Conservation (phyloP, 2,329 filamentous ascomycete species). For the Setomelanomma holmii region DNA sequence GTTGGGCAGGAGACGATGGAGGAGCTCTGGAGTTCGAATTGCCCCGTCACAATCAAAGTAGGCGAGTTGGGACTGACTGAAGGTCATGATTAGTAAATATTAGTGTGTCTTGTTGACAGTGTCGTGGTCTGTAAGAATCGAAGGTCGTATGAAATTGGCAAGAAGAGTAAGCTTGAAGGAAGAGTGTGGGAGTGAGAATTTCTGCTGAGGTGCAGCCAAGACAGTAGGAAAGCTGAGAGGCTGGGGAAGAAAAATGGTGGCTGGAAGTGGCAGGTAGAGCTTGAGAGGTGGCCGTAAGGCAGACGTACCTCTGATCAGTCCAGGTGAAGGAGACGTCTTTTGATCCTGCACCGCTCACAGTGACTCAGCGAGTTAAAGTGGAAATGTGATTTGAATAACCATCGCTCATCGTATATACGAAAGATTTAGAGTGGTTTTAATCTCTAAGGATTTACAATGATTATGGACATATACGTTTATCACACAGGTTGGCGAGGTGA, state of each 20-base stretch:
- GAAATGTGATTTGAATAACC: too few species aligned
- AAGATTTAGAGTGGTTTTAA: too few species aligned
- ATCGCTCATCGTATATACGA: too few species aligned
- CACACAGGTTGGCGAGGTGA: constrained; percentile 8
- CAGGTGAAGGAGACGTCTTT: constrained; percentile 13
- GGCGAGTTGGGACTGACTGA: constrained; percentile 1
- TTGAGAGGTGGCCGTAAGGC: not conserved
- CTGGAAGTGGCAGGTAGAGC: not conserved
- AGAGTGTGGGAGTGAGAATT: constrained; percentile 1
- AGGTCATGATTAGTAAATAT: not conserved
- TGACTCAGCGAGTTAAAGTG: not conserved
- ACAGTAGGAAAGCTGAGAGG: constrained; percentile 4
- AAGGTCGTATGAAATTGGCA: not conserved
- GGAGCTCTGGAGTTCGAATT: constrained; percentile 3
- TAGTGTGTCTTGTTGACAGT: not conserved
- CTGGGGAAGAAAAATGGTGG: constrained; percentile 11
- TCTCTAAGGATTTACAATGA: too few species aligned
- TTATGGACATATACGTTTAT: too few species aligned
- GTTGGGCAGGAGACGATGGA: constrained; percentile 7
- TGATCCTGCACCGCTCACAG: not conserved
- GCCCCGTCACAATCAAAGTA: constrained; percentile 15
- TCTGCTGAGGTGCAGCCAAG: not conserved
- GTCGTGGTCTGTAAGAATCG: not conserved
- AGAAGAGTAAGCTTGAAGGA: not conserved
- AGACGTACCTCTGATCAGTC: constrained; percentile 21